phyloP scores from a whole-genome alignment of 2,329 filamentous ascomycete species.

The Neofusicoccum cordaticola region DNA sequence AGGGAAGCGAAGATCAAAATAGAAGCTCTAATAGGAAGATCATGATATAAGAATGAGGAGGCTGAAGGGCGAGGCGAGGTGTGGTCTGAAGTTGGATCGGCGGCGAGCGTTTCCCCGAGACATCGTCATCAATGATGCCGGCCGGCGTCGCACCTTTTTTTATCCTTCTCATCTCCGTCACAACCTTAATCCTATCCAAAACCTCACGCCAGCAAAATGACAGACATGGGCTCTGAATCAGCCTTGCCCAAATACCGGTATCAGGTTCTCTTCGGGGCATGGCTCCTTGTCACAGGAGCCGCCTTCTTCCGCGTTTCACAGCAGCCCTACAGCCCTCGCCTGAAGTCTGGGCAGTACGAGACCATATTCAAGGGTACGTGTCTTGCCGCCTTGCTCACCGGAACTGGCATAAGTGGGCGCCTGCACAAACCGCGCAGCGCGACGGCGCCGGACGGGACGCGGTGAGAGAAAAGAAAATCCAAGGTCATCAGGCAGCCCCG shows the following conservation, averaged over 20 bases:
- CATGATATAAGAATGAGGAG: neutral
- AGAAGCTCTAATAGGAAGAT: no score
- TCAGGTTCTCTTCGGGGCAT: constrained; percentile 28
- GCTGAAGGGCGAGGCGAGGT: neutral
- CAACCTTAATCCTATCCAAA: constrained; percentile 3
- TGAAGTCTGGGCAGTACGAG: constrained; percentile 38
- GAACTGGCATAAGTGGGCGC: neutral
- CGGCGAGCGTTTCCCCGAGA: neutral
- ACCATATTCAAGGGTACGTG: constrained; percentile 38
- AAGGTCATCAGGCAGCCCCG: neutral
- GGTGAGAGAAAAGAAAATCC: neutral
- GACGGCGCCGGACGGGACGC: neutral
- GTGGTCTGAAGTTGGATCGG: neutral
- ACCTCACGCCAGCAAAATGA: neutral
- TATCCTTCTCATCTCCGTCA: constrained; percentile 2
- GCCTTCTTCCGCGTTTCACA: constrained; percentile 34
- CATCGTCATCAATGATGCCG: neutral
- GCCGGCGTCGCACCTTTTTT: neutral
- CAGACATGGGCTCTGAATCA: neutral
- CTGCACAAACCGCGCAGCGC: neutral
- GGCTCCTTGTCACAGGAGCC: constrained; percentile 26
- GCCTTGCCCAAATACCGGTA: constrained; percentile 26
- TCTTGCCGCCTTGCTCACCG: constrained; percentile 18
- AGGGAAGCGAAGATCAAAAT: no score
- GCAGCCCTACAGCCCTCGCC: constrained; percentile 32